Evolutionary conservation across 2,329 filamentous ascomycete genomes (phyloP).

Genomic region (Neonectria magnoliae): DNA sequence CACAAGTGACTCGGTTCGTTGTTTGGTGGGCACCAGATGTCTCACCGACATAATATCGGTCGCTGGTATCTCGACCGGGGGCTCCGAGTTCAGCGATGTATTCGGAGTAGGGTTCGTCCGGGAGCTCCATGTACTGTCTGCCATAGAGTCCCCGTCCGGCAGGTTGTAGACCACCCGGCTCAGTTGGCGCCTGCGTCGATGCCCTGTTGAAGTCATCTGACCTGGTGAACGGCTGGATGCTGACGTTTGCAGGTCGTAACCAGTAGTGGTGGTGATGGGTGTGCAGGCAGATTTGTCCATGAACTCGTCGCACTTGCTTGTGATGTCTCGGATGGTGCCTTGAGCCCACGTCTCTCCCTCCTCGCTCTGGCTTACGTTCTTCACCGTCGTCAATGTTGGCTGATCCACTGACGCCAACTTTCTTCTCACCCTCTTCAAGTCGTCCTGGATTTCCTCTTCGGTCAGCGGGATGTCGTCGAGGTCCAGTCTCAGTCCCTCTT

Average conservation of each 20-base stretch:
- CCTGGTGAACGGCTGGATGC: conserved; percentile 25
- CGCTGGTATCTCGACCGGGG: conserved; percentile 32
- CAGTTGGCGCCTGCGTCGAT: conserved; percentile 22
- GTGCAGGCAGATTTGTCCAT: conserved; percentile 58
- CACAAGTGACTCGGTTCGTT: conserved; percentile 24
- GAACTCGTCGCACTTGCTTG: conserved; percentile 33
- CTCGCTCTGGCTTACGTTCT: conserved; percentile 12
- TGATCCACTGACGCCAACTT: conserved; percentile 20
- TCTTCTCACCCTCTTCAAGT: conserved; percentile 21
- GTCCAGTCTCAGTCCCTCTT: conserved; percentile 15
- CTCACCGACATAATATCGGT: conserved; percentile 45
- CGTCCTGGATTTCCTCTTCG: conserved; percentile 29
- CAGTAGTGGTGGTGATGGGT: conserved; percentile 73
- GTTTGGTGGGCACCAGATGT: conserved; percentile 24
- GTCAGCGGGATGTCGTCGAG: conserved; percentile 11
- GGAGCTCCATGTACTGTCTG: conserved; percentile 31
- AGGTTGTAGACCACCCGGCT: conserved; percentile 37
- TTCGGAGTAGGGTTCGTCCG: conserved; percentile 38
- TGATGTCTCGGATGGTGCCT: conserved; percentile 35
- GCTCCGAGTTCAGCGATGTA: conserved; percentile 39
- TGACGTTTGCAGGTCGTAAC: conserved; percentile 50
- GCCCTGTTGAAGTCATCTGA: not conserved
- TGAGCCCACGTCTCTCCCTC: conserved; percentile 35
- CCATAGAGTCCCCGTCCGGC: conserved; percentile 29
- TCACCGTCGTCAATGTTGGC: conserved; percentile 17